Conservation (phyloP, 139 green algal genomes). For the Tetraselmis striata region DNA sequence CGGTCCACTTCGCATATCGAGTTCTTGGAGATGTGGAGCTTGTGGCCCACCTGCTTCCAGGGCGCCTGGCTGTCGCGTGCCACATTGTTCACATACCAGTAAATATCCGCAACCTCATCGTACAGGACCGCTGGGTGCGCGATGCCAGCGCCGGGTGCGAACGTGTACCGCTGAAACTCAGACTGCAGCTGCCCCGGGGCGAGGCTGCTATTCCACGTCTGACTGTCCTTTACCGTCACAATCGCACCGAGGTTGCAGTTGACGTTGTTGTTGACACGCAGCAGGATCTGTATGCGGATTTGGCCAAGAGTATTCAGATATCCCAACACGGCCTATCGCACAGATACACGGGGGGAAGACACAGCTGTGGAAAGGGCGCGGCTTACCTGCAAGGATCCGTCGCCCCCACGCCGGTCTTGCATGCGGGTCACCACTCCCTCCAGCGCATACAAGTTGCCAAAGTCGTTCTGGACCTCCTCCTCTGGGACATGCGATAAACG, state of each 20-base stretch:
- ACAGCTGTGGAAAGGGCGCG: background rate
- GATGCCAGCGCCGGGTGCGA: constrained; percentile 19
- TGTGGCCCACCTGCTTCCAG: constrained; percentile 19
- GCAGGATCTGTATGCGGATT: constrained; percentile 24
- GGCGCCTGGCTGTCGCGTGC: constrained; percentile 13
- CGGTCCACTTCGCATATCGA: constrained; percentile 29
- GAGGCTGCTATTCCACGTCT: background rate
- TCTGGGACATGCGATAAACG: background rate
- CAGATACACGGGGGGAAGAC: constrained; percentile 5
- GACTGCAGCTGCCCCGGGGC: background rate
- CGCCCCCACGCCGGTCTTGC: constrained; percentile 13
- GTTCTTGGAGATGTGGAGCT: constrained; percentile 25
- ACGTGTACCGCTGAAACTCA: constrained; percentile 23
- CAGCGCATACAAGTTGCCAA: constrained; percentile 28
- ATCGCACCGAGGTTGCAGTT: constrained; percentile 28
- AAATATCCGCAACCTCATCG: constrained; percentile 22
- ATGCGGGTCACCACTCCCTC: constrained; percentile 22
- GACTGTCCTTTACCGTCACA: constrained; percentile 17
- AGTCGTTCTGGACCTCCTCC: constrained; percentile 1
- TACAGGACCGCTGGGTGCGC: constrained; percentile 25
- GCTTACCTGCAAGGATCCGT: background rate
- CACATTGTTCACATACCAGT: constrained; percentile 29
- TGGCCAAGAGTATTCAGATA: too few relatives aligned
- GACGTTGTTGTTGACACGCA: constrained; percentile 35
- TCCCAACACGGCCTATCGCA: too few relatives aligned